phyloP scores from a whole-genome alignment of 202 grass and related monocot genomes.

The Zoysia matrella region DNA sequence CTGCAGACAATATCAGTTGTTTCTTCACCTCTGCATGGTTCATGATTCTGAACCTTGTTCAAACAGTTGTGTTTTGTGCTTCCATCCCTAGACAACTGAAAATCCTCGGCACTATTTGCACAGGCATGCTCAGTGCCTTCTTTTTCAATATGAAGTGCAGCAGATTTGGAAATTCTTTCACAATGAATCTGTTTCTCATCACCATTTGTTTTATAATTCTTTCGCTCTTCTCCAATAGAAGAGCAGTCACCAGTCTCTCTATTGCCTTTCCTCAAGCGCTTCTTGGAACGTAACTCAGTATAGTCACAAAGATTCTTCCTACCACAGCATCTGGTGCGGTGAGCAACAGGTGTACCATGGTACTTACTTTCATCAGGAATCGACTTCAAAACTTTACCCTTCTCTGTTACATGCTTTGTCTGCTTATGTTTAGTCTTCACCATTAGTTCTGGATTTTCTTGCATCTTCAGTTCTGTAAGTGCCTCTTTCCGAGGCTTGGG shows the following conservation, averaged over 20 bases:
- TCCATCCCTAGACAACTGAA: constrained; percentile 30
- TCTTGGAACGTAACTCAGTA: constrained; percentile 47
- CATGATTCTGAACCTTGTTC: constrained; percentile 36
- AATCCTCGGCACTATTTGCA: constrained; percentile 31
- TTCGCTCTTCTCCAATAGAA: constrained; percentile 35
- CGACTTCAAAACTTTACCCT: constrained; percentile 42
- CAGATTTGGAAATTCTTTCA: constrained; percentile 26
- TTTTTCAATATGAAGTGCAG: constrained; percentile 34
- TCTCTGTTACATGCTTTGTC: constrained; percentile 47
- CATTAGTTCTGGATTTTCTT: constrained; percentile 41
- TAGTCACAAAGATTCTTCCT: constrained; percentile 44
- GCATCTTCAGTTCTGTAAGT: constrained; percentile 40
- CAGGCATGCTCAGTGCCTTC: constrained; percentile 17
- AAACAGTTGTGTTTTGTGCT: background rate
- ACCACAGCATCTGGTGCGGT: constrained; percentile 54
- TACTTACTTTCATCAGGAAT: constrained; percentile 37
- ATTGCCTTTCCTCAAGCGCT: constrained; percentile 34
- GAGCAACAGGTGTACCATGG: constrained; percentile 52
- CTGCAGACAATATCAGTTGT: constrained; percentile 31
- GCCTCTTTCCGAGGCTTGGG: constrained; percentile 37
- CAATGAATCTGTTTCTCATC: background rate
- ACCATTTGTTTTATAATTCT: constrained; percentile 34
- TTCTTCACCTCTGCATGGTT: constrained; percentile 34
- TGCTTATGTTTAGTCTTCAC: constrained; percentile 50
- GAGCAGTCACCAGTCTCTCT: constrained; percentile 29